These are phyloP conservation scores for Sparassis latifolia DNA, from an alignment of 1,284 basidiomycete species.

Conservation along the genomic window DNA sequence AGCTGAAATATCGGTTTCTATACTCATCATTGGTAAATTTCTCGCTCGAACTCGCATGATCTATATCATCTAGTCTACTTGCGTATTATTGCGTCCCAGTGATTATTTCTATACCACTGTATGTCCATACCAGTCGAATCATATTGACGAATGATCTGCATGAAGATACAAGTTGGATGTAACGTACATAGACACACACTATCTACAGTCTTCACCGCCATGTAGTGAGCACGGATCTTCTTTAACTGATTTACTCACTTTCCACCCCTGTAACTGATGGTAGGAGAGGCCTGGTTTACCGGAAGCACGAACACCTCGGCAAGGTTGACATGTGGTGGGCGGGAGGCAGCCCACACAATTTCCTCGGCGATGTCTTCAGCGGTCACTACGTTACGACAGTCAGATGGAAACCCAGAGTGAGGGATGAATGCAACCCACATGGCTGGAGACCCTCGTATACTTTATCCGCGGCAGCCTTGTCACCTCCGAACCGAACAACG, in stretches of 20 bases:
- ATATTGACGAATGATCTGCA: too few species aligned
- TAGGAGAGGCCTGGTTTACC: constrained; percentile 75
- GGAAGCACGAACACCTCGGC: constrained; percentile 77
- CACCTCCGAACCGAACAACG: constrained; percentile 81
- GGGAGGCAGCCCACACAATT: constrained; percentile 91
- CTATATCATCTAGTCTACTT: not conserved
- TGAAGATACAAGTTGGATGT: too few species aligned
- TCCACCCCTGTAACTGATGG: constrained; percentile 46
- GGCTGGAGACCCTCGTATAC: constrained; percentile 88
- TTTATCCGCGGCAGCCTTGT: constrained; percentile 72
- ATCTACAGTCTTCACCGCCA: constrained; percentile 2
- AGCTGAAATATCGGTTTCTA: constrained; percentile 14
- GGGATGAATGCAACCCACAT: constrained; percentile 35
- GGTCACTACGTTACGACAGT: constrained; percentile 40
- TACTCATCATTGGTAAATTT: not conserved
- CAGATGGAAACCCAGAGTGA: not conserved
- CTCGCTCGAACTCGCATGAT: not conserved
- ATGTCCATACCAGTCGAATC: too few species aligned
- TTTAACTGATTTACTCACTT: constrained; percentile 20
- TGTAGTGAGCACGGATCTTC: constrained; percentile 3
- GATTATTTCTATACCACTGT: too few species aligned
- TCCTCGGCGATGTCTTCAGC: constrained; percentile 92
- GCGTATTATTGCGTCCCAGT: too few species aligned
- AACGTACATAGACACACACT: not conserved
- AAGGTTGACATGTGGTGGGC: constrained; percentile 83